Evolutionary conservation across 257 asterid species (phyloP).

Genomic region (Marsdenia floribunda): DNA sequence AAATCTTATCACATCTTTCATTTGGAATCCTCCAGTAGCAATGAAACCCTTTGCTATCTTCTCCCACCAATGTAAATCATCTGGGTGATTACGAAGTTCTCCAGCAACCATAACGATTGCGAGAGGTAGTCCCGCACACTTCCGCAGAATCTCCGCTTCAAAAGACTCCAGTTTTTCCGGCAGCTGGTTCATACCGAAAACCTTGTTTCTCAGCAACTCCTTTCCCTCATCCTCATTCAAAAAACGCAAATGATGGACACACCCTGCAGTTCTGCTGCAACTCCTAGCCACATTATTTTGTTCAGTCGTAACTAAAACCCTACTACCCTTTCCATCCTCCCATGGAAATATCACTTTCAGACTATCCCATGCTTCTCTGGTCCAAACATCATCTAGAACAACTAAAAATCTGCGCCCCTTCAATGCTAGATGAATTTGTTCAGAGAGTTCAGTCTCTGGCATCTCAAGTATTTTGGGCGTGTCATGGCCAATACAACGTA

Average conservation of each 20-base stretch:
- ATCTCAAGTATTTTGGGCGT: not conserved
- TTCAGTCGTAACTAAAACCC: constrained; percentile 17
- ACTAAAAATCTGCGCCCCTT: not conserved
- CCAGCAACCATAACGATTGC: constrained; percentile 28
- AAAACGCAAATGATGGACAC: not conserved
- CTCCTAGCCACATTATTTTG: not conserved
- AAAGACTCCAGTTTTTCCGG: not conserved
- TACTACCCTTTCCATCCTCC: not conserved
- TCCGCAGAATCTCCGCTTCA: not conserved
- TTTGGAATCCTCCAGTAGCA: not conserved
- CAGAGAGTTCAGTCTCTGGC: not conserved
- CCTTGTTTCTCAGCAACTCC: constrained; percentile 13
- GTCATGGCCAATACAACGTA: not conserved
- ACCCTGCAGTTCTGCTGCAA: not conserved
- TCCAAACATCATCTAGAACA: constrained; percentile 19
- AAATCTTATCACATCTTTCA: constrained; percentile 4
- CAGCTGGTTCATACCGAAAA: not conserved
- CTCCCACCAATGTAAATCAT: constrained; percentile 13
- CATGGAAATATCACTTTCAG: constrained; percentile 11
- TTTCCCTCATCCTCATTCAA: not conserved
- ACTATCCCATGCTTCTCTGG: not conserved
- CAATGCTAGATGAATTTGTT: not conserved
- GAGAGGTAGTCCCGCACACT: constrained; percentile 9
- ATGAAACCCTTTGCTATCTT: not conserved
- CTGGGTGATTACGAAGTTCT: constrained; percentile 2